Percentiles rank a stretch among this genome's conserved stretches.
These are phyloP conservation scores for Pelargonium australe DNA, from an alignment of 441 rosid species.

Conservation along the genomic window DNA sequence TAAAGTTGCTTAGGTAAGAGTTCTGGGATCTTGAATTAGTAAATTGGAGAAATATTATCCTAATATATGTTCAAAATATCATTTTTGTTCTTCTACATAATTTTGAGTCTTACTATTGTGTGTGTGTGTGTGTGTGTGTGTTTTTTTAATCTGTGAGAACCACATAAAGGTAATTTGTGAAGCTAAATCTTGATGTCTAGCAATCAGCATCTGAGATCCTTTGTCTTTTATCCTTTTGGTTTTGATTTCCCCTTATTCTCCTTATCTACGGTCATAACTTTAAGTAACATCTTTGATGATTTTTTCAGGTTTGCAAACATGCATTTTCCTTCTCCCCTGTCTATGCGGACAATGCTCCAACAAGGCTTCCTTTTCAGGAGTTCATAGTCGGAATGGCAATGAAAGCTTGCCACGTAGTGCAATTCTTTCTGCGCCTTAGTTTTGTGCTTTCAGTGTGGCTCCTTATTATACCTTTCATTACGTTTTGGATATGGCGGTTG, in stretches of 20 bases:
- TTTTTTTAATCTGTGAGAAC: too few relatives aligned
- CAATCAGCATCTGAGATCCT: neutral
- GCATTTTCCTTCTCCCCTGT: slow-evolving; percentile 95
- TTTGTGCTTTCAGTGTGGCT: slow-evolving; percentile 98
- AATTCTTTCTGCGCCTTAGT: slow-evolving; percentile 85
- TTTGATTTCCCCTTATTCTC: neutral
- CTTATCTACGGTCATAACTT: neutral
- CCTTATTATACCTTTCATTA: slow-evolving; percentile 88
- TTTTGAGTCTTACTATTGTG: too few relatives aligned
- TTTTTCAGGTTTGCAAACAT: slow-evolving; percentile 82
- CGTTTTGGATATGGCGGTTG: slow-evolving; percentile 97
- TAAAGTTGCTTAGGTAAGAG: neutral
- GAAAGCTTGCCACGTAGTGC: slow-evolving; percentile 92
- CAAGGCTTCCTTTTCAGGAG: slow-evolving; percentile 98
- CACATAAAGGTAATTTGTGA: too few relatives aligned
- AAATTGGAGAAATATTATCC: neutral
- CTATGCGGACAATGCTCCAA: slow-evolving; percentile 90
- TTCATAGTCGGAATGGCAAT: slow-evolving; percentile 83
- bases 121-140: too few relatives aligned
- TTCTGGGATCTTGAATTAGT: neutral
- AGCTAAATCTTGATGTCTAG: too few relatives aligned
- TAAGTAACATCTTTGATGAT: neutral
- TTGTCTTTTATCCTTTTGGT: neutral
- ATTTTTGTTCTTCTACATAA: neutral
- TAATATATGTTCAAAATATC: neutral